phyloP scores from a whole-genome alignment of 371 early-diverging fungal species.

The Mycotypha africana region DNA sequence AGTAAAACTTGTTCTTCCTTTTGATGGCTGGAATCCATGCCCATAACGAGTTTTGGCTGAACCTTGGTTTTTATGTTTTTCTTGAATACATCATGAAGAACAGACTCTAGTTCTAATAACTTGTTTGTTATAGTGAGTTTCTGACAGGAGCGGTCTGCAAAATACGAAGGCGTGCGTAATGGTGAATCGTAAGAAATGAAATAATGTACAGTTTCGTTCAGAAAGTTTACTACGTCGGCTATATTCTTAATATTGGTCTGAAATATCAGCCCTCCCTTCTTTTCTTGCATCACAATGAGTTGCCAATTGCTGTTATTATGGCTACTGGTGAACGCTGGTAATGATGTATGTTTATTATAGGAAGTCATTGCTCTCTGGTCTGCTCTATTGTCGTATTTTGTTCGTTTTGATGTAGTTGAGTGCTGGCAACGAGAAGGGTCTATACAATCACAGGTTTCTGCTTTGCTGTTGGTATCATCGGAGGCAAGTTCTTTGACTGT shows the following conservation, averaged over 20 bases:
- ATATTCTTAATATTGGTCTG: conserved; percentile 29
- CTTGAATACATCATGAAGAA: conserved; percentile 23
- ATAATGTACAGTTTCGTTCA: conserved; percentile 17
- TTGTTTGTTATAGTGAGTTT: conserved; percentile 21
- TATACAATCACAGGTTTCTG: too few relatives aligned
- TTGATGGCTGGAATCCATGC: too few relatives aligned
- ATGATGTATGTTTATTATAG: too few relatives aligned
- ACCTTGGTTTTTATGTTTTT: conserved; percentile 2
- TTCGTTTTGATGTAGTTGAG: too few relatives aligned
- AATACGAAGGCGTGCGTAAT: conserved; percentile 21
- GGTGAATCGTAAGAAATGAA: conserved; percentile 12
- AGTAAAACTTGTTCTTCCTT: too few relatives aligned
- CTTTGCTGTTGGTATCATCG: too few relatives aligned
- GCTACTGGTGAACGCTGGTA: neutral
- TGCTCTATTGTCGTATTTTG: too few relatives aligned
- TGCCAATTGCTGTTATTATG: conserved; percentile 16
- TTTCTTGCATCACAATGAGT: conserved; percentile 13
- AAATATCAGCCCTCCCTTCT: conserved; percentile 20
- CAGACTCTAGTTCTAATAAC: conserved; percentile 21
- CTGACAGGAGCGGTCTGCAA: conserved; percentile 12
- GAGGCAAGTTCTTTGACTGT: too few relatives aligned
- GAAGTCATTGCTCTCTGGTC: too few relatives aligned
- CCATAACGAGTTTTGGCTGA: too few relatives aligned
- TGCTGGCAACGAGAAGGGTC: too few relatives aligned
- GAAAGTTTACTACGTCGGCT: conserved; percentile 20